phyloP scores from a whole-genome alignment of 2,329 filamentous ascomycete genomes.

The Trichophyton simii region DNA sequence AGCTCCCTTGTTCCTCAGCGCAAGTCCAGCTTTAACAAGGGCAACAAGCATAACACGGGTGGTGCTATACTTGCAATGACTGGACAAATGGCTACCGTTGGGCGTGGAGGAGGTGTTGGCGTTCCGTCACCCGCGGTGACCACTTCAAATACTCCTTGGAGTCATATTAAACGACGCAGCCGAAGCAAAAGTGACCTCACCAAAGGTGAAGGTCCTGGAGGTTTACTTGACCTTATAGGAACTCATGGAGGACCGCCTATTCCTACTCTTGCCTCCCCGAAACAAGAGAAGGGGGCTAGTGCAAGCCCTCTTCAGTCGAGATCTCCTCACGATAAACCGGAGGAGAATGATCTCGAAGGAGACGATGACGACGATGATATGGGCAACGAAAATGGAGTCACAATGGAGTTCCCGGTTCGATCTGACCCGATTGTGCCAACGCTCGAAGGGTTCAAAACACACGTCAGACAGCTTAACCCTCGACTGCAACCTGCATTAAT shows the following conservation, averaged over 20 bases:
- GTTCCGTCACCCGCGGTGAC: slow-evolving; percentile 30
- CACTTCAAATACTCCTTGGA: slow-evolving; percentile 30
- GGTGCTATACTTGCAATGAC: slow-evolving; percentile 34
- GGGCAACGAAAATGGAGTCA: slow-evolving; percentile 48
- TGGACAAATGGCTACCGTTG: slow-evolving; percentile 35
- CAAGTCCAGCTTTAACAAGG: slow-evolving; percentile 28
- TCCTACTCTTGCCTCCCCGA: slow-evolving; percentile 41
- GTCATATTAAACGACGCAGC: slow-evolving; percentile 35
- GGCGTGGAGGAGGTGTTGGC: slow-evolving; percentile 46
- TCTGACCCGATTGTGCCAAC: slow-evolving; percentile 60
- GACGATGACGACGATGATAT: slow-evolving; percentile 49
- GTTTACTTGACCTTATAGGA: slow-evolving; percentile 43
- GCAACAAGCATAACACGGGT: slow-evolving; percentile 29
- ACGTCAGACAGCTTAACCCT: slow-evolving; percentile 65
- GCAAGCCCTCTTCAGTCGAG: slow-evolving; percentile 13
- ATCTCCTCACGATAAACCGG: slow-evolving; percentile 19
- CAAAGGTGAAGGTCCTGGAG: slow-evolving; percentile 26
- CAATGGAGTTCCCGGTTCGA: slow-evolving; percentile 48
- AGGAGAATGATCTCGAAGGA: slow-evolving; percentile 40
- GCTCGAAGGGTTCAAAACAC: slow-evolving; percentile 60
- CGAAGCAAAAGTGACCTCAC: slow-evolving; percentile 48
- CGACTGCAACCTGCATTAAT: slow-evolving; percentile 54
- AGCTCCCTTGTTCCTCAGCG: slow-evolving; percentile 23
- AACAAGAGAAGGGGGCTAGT: slow-evolving; percentile 20
- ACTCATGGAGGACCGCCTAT: slow-evolving; percentile 48